These are phyloP conservation scores for Corchorus capsularis DNA, from an alignment of 345 rosid genomes.

Conservation along the genomic window DNA sequence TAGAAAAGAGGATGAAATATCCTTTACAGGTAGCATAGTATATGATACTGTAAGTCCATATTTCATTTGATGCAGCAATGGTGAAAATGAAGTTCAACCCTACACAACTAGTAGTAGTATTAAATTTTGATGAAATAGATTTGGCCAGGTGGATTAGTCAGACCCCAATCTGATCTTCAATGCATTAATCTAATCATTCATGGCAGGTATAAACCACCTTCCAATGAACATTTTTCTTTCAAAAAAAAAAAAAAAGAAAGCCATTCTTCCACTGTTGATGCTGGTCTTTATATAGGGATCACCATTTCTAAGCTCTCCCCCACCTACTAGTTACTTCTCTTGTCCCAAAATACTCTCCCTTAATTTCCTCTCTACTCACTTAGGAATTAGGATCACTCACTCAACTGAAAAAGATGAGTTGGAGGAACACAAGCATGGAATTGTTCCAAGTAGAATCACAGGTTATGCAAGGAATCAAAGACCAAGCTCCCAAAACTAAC, in stretches of 20 bases:
- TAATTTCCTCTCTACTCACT: neutral
- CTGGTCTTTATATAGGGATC: conserved; percentile 14
- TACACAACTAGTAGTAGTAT: neutral
- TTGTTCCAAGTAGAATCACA: conserved; percentile 24
- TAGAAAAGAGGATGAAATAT: neutral
- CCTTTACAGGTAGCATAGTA: neutral
- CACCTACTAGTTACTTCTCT: neutral
- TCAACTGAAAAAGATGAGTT: conserved; percentile 20
- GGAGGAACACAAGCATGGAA: conserved; percentile 31
- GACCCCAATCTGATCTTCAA: conserved; percentile 7
- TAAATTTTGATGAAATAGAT: neutral
- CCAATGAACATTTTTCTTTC: neutral
- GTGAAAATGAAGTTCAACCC: neutral
- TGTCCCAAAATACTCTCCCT: neutral
- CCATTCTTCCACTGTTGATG: neutral
- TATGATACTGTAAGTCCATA: neutral
- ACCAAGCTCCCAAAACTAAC: conserved; percentile 22
- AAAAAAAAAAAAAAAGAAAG: conserved; percentile 5
- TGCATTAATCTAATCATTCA: neutral
- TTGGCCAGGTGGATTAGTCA: conserved; percentile 23
- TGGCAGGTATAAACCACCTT: neutral
- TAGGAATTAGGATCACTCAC: neutral
- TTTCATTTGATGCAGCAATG: neutral
- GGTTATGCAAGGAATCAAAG: conserved; percentile 26
- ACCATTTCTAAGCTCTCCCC: neutral